Percentiles rank a stretch among this genome's conserved stretches.
Evolutionary conservation across 208 protist genomes (phyloP).

Genomic region (Angomonas ambiguus): DNA sequence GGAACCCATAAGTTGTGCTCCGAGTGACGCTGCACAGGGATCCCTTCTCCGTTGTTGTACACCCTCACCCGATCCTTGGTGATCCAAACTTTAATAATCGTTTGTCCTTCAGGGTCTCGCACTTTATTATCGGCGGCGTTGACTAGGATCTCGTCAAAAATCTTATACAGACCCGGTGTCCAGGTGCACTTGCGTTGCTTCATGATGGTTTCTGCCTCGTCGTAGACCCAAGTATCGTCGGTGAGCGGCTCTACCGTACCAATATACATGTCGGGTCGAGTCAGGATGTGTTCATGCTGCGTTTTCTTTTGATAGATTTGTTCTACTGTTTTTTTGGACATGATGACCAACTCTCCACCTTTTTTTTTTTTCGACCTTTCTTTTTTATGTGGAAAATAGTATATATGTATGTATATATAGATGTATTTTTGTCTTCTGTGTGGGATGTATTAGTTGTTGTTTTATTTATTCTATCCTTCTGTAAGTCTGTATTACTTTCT

Average conservation of each 20-base stretch:
- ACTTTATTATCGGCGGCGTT: conserved; percentile 99
- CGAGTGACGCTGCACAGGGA: conserved; percentile 96
- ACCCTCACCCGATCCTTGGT: conserved; percentile 95
- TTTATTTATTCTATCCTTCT: too few species aligned
- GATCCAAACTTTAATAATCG: conserved; percentile 95
- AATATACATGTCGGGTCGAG: conserved; percentile 99
- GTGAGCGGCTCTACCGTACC: conserved; percentile 91
- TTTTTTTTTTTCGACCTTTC: conserved; percentile 14
- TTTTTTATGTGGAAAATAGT: conserved; percentile 3
- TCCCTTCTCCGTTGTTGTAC: conserved; percentile 98
- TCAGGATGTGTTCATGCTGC: conserved; percentile 98
- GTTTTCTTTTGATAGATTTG: conserved; percentile 97
- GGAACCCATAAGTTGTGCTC: conserved; percentile 98
- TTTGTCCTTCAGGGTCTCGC: conserved; percentile 90
- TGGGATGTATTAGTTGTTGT: too few species aligned
- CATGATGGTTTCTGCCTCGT: conserved; percentile 90
- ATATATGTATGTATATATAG: conserved; percentile 13
- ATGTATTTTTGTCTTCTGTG: conserved; percentile 8
- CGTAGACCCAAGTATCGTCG: conserved; percentile 95
- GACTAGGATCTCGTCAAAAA: conserved; percentile 99
- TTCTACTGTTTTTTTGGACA: conserved; percentile 82
- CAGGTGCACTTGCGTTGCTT: conserved; percentile 92
- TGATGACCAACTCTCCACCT: conserved; percentile 9
- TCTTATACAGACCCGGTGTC: conserved; percentile 99
- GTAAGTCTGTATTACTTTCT: too few species aligned